Evolutionary conservation across 2,329 filamentous ascomycete genomes (phyloP), one percentile per base, ranked within the genome.

Genomic region (Aspergillus sp.): DNA sequence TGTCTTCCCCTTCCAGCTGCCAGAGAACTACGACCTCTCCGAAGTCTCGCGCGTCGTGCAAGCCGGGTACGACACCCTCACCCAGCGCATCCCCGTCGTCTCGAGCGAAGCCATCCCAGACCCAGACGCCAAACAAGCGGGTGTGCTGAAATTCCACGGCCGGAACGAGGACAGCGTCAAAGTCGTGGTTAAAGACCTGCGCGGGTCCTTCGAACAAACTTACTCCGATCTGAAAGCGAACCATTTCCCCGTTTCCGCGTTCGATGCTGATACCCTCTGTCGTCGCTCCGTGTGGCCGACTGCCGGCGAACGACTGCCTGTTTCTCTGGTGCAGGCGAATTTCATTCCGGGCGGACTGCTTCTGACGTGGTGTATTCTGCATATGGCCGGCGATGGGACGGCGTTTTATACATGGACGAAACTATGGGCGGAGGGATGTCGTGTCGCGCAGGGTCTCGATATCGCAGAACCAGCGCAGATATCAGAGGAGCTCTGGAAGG

Each of bases 311-410:
- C 78, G 76, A 0, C 57, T 82, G 0, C 71, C 76, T 27, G 65
- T 72, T 0, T 69, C 65, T 1, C 56, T 68, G n/a, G 66, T 83
- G 1, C 82, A 84, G 61, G 75, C 75, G 5, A 83, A 76, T 41
- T 78, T 83, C 51, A 77, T 85, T 40, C 53, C 62, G 0, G 82
- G 79, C 4, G 83, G 82, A 0, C 60, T 86, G 0, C 61, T 86
- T 1, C 69, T 86, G 5, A 80, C 77, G 3, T 67, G 65, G 65
- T 61, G 52, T 27, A 61, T 62, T 7, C 37, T 73, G 11, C 73
- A 76, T 44, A 67, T 75, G 54, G 66, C 70, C 17, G 73, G 71
- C 7, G 74, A 76, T 9, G 73, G 68, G 3, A 71, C 63, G 9
- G 61, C 68, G 4, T 75, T 71, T 46, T 69, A 65, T 44, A 65